phyloP scores from a whole-genome alignment of 108 stramenopile species.

The Nitzschia sp. region DNA sequence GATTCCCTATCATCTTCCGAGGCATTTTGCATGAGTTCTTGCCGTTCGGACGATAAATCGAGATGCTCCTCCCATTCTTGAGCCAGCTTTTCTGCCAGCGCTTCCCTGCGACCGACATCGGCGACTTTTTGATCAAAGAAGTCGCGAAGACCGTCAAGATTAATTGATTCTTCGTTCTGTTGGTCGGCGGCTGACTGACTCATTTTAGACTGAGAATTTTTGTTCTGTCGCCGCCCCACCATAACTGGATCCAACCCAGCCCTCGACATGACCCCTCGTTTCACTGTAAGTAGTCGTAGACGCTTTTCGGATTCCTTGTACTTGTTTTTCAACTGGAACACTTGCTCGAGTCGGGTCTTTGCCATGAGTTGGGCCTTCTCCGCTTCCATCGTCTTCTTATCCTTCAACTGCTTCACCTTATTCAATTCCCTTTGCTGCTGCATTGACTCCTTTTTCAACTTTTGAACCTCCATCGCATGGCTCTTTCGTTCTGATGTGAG shows the following conservation, averaged over 20 bases:
- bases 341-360: conserved; percentile 43
- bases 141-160: conserved; percentile 42
- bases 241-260: conserved; percentile 66
- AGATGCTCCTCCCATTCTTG: conserved; percentile 75
- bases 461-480: conserved; percentile 43
- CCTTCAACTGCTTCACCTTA: conserved; percentile 33
- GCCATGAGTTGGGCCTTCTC: conserved; percentile 69
- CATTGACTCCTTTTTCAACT: conserved; percentile 51
- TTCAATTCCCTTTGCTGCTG: conserved; percentile 49
- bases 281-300: conserved; percentile 56
- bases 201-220: not conserved
- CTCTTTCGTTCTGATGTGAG: conserved; percentile 34
- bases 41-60: conserved; percentile 39
- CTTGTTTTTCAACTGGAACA: conserved; percentile 48
- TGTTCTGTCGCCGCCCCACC: conserved; percentile 42
- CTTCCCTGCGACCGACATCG: conserved; percentile 53
- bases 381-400: conserved; percentile 40
- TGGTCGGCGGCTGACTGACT: conserved; percentile 1
- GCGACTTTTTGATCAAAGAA: conserved; percentile 61
- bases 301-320: conserved; percentile 73
- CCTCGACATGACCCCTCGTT: conserved; percentile 60
- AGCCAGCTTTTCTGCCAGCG: conserved; percentile 61
- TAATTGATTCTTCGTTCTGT: not conserved
- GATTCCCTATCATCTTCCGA: conserved; percentile 19
- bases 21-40: conserved; percentile 18